A percentile compares a stretch with the other conserved stretches of the same genome.
phyloP scores from a whole-genome alignment of 2,329 filamentous ascomycete species.

The Elsinoe fawcettii region DNA sequence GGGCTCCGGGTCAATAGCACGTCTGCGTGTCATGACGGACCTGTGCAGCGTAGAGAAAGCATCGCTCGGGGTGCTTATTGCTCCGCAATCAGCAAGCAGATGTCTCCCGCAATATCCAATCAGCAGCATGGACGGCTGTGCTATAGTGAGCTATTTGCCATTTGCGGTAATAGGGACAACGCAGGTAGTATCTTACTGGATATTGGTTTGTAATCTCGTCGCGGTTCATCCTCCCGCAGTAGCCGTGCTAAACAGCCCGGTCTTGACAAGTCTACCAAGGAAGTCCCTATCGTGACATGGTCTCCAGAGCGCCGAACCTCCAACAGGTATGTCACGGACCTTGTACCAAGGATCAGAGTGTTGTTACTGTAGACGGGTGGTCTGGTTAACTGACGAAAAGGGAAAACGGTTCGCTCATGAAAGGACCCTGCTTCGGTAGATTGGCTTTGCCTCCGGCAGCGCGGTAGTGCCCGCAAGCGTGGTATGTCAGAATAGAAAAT shows the following conservation, averaged over 20 bases:
- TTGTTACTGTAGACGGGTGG: not conserved
- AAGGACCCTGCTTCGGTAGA: conserved; percentile 3
- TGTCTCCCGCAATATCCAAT: not conserved
- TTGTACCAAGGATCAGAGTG: too few species aligned
- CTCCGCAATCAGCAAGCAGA: not conserved
- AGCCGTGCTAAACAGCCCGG: not conserved
- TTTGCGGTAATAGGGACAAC: not conserved
- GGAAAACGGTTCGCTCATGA: conserved; percentile 4
- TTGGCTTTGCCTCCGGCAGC: not conserved
- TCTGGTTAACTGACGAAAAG: not conserved
- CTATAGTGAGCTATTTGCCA: conserved; percentile 3
- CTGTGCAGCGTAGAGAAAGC: not conserved
- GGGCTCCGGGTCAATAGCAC: not conserved
- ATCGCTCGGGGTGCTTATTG: not conserved
- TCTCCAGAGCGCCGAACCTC: not conserved
- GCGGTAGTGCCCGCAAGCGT: not conserved
- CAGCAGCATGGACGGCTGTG: not conserved
- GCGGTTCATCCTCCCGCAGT: not conserved
- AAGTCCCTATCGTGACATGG: not conserved
- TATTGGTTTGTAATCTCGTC: not conserved
- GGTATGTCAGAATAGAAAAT: not conserved
- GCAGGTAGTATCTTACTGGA: not conserved
- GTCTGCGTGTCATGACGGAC: not conserved
- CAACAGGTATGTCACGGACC: too few species aligned
- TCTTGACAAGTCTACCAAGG: not conserved